Base-by-base conservation (phyloP, 148 eudicot genomes). In the Salicornia ramosissima region DNA sequence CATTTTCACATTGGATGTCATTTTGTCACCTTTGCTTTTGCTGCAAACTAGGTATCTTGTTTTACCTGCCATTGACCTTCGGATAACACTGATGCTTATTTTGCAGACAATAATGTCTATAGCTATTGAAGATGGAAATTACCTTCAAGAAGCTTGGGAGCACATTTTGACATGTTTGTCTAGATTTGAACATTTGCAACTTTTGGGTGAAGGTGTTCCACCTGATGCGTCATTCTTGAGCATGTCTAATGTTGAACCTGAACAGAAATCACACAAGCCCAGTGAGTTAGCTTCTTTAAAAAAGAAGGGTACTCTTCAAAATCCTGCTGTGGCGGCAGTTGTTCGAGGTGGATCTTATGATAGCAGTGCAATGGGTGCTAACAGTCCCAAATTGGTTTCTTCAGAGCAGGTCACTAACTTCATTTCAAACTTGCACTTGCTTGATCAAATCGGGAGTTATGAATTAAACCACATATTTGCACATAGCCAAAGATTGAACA, bases 341-440 rank as follows among this genome's bases (percentile, higher is more conserved):
- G 93, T 94, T 73, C 85, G 97, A 76, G 99, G 99, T 63, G 90
- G 99, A 73, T 94, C 99, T 61, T 94, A 94, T 80, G 99, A 94
- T 77, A 94, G 98, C 83, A 88, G 92, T 67, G 73, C 85, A 74
- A 61, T 66, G 65, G 89, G 90, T 79, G 84, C 51, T 45, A 88
- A 83, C 68, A 40, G 88, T 51, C 81, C 84, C 30, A 92, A 87
- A 67, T 76, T 94, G 78, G 99, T 94, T 73, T 80, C 93, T 49
- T 86, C 97, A n/a, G 99, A 94, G 73, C 99, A 94, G 80, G 89
- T 91, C 67, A 89, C 76, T 78, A 84, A 74, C 83, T 94, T 94
- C 77, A 91, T 94, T 80, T 84, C 88, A 53, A 94, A 94, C 79
- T 83, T 94, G 84, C 86, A 94, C 86, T 76, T 94, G 80, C 99